Percentiles rank a stretch among this genome's conserved stretches.
phyloP scores from a whole-genome alignment of 306 rosid species.

The cucumber (Cucumis sativus) region DNA sequence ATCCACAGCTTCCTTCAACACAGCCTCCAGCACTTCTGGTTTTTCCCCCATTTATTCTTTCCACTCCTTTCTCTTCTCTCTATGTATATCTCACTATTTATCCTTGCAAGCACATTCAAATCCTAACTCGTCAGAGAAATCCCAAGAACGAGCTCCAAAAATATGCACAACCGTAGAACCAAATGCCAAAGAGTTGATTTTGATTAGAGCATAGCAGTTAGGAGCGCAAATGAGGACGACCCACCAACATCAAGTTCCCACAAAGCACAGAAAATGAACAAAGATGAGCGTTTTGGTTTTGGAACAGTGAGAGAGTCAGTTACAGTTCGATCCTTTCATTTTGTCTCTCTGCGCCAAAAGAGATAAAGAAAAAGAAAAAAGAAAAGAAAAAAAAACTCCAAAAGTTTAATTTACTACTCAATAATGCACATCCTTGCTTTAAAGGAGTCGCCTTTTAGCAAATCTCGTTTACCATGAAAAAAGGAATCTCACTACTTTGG shows the following conservation, averaged over 20 bases:
- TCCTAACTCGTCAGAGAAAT: not conserved
- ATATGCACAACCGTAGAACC: not conserved
- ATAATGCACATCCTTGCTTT: not conserved
- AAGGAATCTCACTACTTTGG: not conserved
- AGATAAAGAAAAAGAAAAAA: not conserved
- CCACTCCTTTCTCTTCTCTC: not conserved
- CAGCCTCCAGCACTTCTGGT: constrained; percentile 79
- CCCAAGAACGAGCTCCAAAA: not conserved
- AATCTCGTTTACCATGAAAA: not conserved
- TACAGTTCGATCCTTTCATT: constrained; percentile 3
- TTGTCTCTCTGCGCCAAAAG: not conserved
- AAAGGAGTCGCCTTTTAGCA: not conserved
- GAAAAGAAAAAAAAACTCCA: not conserved
- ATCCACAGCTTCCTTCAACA: constrained; percentile 92
- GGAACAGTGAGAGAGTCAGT: constrained; percentile 9
- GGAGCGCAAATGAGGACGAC: constrained; percentile 4
- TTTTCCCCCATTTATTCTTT: constrained; percentile 51
- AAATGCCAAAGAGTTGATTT: not conserved
- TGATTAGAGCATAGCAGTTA: not conserved
- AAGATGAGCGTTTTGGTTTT: not conserved
- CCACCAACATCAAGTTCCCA: not conserved
- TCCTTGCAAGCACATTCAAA: not conserved
- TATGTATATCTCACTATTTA: not conserved
- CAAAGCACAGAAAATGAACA: not conserved
- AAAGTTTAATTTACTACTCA: not conserved